phyloP scores from a whole-genome alignment of 2,329 filamentous ascomycete species.

The Fusarium haematococcum region DNA sequence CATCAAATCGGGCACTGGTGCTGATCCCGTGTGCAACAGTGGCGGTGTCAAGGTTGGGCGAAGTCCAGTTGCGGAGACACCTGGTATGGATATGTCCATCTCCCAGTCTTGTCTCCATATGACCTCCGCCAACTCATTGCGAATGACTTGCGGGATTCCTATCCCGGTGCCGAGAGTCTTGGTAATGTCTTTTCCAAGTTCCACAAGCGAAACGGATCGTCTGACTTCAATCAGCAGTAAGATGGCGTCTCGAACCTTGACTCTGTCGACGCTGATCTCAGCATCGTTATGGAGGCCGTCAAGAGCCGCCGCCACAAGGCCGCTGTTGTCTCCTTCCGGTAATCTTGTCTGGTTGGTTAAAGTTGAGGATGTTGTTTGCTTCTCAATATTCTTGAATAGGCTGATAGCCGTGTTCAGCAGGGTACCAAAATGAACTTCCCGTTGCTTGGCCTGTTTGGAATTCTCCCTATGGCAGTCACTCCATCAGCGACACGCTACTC shows the following conservation, averaged over 20 bases:
- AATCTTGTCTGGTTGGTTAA: not conserved
- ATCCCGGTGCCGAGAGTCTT: not conserved
- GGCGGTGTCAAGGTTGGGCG: not conserved
- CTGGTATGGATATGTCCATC: not conserved
- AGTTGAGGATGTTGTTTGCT: not conserved
- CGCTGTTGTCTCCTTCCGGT: not conserved
- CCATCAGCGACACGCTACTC: too few species aligned
- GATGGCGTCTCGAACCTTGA: not conserved
- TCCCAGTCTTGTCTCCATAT: not conserved
- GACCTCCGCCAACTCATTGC: not conserved
- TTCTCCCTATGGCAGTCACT: not conserved
- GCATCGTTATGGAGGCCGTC: not conserved
- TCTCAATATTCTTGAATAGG: not conserved
- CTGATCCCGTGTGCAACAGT: not conserved
- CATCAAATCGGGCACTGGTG: not conserved
- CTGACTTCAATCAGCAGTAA: not conserved
- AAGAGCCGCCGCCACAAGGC: not conserved
- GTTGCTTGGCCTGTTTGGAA: not conserved
- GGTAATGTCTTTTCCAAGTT: not conserved
- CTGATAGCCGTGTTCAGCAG: not conserved
- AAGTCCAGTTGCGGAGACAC: not conserved
- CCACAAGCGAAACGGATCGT: not conserved
- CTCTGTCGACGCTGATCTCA: not conserved
- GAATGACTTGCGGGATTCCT: not conserved
- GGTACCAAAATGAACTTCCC: not conserved